Evolutionary conservation across 495 filamentous ascomycete genomes (phyloP).

Genomic region (Chaetomium cochliodes): DNA sequence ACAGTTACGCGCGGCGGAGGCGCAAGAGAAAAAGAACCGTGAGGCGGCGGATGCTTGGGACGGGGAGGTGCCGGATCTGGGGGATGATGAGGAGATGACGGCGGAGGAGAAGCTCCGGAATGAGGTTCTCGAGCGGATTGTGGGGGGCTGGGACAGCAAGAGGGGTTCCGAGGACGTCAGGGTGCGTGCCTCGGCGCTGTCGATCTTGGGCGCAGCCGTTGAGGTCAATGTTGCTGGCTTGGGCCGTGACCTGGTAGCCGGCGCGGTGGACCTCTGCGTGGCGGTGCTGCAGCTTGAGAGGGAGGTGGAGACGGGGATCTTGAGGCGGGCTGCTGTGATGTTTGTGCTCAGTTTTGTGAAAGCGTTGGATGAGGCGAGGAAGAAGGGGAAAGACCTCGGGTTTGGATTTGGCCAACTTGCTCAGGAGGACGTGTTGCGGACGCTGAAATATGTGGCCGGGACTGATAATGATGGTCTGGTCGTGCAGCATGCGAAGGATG

Average conservation of each 20-base stretch:
- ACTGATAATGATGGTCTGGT: constrained; percentile 74
- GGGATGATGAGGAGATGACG: constrained; percentile 38
- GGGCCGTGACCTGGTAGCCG: constrained; percentile 52
- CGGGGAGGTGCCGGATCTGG: constrained; percentile 49
- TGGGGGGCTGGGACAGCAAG: constrained; percentile 71
- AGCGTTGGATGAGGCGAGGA: constrained; percentile 59
- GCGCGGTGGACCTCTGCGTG: constrained; percentile 65
- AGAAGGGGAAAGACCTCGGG: constrained; percentile 51
- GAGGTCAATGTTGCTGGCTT: constrained; percentile 66
- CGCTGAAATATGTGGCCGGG: constrained; percentile 63
- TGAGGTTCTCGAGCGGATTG: constrained; percentile 60
- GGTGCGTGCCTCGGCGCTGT: constrained; percentile 73
- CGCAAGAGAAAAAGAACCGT: constrained; percentile 47
- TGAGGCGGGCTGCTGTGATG: constrained; percentile 70
- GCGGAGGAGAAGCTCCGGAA: constrained; percentile 51
- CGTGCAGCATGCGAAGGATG: constrained; percentile 64
- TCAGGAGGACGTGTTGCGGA: constrained; percentile 60
- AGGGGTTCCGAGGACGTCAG: constrained; percentile 72
- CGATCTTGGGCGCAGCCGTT: constrained; percentile 63
- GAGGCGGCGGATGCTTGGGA: constrained; percentile 56
- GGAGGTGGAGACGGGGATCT: constrained; percentile 62
- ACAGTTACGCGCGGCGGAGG: constrained; percentile 49
- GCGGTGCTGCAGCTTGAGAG: constrained; percentile 65
- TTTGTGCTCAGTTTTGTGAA: constrained; percentile 66
- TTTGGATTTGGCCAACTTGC: constrained; percentile 63